Evolutionary conservation across 176 grass and related monocot genomes (phyloP).

Genomic region (Carex littledalei): DNA sequence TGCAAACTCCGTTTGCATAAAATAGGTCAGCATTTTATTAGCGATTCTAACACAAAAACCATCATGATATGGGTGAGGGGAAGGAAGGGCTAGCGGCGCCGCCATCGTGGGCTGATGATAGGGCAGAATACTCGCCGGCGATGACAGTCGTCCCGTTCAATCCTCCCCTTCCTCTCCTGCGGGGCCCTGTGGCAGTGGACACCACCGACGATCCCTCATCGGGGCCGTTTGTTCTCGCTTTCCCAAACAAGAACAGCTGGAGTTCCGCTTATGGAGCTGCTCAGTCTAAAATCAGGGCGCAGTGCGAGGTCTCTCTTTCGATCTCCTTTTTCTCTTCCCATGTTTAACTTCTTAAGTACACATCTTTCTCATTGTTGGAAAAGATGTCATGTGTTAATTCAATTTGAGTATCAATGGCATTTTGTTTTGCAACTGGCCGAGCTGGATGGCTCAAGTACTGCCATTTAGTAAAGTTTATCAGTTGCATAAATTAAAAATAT

Average conservation of each 20-base stretch:
- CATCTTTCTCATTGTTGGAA: background rate
- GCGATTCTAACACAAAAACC: background rate
- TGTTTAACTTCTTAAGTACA: background rate
- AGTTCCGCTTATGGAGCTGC: conserved; percentile 25
- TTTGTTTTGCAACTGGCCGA: conserved; percentile 30
- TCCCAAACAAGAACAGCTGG: conserved; percentile 27
- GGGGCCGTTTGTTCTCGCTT: conserved; percentile 40
- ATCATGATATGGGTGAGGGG: background rate
- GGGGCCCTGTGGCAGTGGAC: conserved; percentile 22
- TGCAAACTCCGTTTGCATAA: background rate
- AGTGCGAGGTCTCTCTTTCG: conserved; percentile 33
- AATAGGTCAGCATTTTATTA: background rate
- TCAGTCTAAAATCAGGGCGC: conserved; percentile 20
- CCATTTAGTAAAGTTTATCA: conserved; percentile 35
- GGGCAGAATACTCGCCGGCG: conserved; percentile 28
- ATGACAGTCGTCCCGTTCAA: conserved; percentile 35
- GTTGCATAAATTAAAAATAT: conserved; percentile 22
- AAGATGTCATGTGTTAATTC: background rate
- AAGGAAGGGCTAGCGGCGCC: background rate
- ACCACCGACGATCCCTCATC: conserved; percentile 22
- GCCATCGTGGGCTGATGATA: conserved; percentile 15
- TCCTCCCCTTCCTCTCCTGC: conserved; percentile 33
- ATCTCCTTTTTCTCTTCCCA: background rate
- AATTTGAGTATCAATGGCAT: background rate
- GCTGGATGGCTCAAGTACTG: conserved; percentile 27